These are phyloP conservation scores for Quercus gilva DNA, from an alignment of 306 rosid genomes.

Conservation along the genomic window DNA sequence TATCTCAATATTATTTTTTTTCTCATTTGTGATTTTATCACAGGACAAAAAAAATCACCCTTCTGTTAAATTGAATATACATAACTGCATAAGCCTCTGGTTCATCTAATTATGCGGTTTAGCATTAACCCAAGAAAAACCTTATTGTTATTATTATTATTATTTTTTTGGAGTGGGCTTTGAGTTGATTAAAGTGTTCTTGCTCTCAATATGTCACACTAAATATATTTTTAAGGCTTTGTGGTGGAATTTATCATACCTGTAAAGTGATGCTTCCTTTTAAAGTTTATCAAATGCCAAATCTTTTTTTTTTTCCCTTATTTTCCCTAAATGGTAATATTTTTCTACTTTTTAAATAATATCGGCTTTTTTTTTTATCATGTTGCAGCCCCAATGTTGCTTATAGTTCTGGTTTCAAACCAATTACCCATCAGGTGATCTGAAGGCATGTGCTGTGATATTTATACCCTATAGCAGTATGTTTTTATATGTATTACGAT, in stretches of 20 bases:
- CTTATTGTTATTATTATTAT: not conserved
- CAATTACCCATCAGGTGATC: too few relatives aligned
- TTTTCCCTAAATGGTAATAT: not conserved
- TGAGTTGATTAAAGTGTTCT: not conserved
- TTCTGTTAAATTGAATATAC: too few relatives aligned
- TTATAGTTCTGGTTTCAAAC: too few relatives aligned
- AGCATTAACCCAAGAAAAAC: not conserved
- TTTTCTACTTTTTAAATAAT: conserved; percentile 14
- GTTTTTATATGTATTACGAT: too few relatives aligned
- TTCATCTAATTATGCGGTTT: not conserved
- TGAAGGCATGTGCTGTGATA: too few relatives aligned
- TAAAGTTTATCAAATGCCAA: not conserved
- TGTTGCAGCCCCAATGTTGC: conserved; percentile 42
- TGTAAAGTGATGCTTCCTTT: conserved; percentile 12
- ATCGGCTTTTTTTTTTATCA: conserved; percentile 2
- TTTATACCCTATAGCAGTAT: too few relatives aligned
- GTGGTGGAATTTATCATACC: not conserved
- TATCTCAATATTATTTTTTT: too few relatives aligned
- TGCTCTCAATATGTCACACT: not conserved
- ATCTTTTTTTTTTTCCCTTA: not conserved
- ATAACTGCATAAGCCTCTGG: too few relatives aligned
- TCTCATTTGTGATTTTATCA: too few relatives aligned
- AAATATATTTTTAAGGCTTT: not conserved
- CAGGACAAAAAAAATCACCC: too few relatives aligned
- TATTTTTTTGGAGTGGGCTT: not conserved